Evolutionary conservation across 2,329 filamentous ascomycete species (phyloP), one percentile per base, ranked within the genome.

Genomic region (Scleromitrula shiraiana): DNA sequence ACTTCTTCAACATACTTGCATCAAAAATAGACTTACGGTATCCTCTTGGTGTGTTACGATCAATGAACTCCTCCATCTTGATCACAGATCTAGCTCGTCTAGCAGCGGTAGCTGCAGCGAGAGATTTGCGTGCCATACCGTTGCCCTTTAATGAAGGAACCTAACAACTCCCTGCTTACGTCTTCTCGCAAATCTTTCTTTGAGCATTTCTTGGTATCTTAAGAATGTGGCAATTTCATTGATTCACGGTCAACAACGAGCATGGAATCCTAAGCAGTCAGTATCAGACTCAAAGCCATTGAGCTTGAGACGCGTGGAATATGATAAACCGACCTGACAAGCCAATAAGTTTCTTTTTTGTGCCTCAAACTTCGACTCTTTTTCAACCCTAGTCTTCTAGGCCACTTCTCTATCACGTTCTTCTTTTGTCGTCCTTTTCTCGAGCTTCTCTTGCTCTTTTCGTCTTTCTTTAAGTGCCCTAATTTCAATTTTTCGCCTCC

Each of bases 201-300:
- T 42, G 5, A 42, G 40, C 14, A 42, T 14, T 15, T 32, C 19
- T 17, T 42, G 27, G 14, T 22, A 42, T 12, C 17, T 17, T 7
- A 19, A 19, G 5, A 23, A 42, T 23, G 14, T 42, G n/a, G 32
- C 19, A 7, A 32, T 23, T 23, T 42, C 27, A 15, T 42, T 15
- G 6, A 29, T 23, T 42, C 40, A 8, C 27, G 17, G 32, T 42
- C 40, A 32, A 41, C 27, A 26, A 33, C 27, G 7, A 23, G 27
- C n/a, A 33, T 42, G 12, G 19, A 22, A 14, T 41, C 40, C 40
- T 41, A 4, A n/a, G 15, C 6, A 22, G 2, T 41, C 6, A 41
- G 23, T 41, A 41, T 23, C 24, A 14, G 17, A 3, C 3, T 7
- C 2, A 5, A 17, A 15, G n/a, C n/a, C n/a, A n/a, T n/a, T n/a